These are phyloP conservation scores for Primulina eburnea DNA, from an alignment of 257 asterid genomes.

Conservation along the genomic window DNA sequence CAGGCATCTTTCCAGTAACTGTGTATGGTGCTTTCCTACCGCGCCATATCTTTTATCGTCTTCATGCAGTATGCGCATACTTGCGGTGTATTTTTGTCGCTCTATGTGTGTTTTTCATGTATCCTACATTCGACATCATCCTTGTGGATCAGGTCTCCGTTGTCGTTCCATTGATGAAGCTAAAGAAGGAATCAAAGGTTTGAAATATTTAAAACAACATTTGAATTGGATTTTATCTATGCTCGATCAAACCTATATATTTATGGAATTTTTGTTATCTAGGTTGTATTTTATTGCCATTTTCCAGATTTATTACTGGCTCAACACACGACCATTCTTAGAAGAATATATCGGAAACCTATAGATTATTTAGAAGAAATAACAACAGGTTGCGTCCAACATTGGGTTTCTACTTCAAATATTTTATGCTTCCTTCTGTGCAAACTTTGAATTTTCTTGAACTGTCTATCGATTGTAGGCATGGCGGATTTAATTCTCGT, in stretches of 20 bases:
- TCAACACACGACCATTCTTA: conserved; percentile 70
- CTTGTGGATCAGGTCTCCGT: conserved; percentile 87
- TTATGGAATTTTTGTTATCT: conserved; percentile 21
- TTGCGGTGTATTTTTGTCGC: conserved; percentile 86
- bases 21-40: conserved; percentile 86
- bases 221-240: neutral
- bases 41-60: conserved; percentile 67
- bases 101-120: conserved; percentile 56
- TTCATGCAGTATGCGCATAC: conserved; percentile 91
- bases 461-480: conserved; percentile 45
- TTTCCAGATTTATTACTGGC: conserved; percentile 92
- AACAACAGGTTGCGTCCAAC: conserved; percentile 64
- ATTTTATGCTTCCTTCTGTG: conserved; percentile 1
- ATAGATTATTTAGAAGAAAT: conserved; percentile 79
- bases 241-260: conserved; percentile 3
- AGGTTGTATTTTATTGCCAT: conserved; percentile 97
- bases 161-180: conserved; percentile 70
- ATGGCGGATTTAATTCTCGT: conserved; percentile 92
- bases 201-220: conserved; percentile 9
- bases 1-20: conserved; percentile 76
- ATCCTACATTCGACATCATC: conserved; percentile 74
- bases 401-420: neutral
- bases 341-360: conserved; percentile 86
- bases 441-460: conserved; percentile 11
- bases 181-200: conserved; percentile 84